Evolutionary conservation across 2,329 filamentous ascomycete genomes (phyloP).

Genomic region (Fusarium pseudoanthophilum): DNA sequence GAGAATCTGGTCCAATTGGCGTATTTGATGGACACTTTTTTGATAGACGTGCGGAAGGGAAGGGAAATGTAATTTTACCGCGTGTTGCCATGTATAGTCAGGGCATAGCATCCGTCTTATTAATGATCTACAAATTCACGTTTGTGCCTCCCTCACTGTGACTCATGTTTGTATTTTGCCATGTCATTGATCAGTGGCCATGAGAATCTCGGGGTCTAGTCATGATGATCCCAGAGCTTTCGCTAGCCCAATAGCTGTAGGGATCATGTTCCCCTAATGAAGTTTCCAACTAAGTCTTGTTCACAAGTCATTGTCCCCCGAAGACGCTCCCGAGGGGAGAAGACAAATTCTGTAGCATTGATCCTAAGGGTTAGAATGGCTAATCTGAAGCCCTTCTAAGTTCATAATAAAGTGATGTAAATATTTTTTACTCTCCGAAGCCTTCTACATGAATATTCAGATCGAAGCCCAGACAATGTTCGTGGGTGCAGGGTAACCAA

Average conservation of each 20-base stretch:
- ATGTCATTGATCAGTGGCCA: no score
- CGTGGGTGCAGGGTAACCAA: conserved; percentile 15
- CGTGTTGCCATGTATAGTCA: conserved; percentile 52
- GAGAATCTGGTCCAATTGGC: conserved; percentile 38
- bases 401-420: no score
- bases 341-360: no score
- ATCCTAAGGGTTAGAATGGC: no score
- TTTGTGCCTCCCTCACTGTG: conserved; percentile 8
- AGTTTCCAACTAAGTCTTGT: background rate
- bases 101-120: conserved; percentile 44
- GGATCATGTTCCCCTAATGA: background rate
- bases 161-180: background rate
- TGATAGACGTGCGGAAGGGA: conserved; percentile 51
- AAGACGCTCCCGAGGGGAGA: background rate
- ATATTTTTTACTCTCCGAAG: no score
- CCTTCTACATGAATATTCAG: no score
- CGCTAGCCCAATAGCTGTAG: background rate
- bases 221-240: background rate
- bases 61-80: conserved; percentile 56
- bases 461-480: background rate
- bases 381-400: no score
- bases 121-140: conserved; percentile 47
- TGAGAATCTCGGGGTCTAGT: background rate
- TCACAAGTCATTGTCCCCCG: background rate
- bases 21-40: conserved; percentile 45